phyloP scores from a whole-genome alignment of 1,284 basidiomycete genomes.

The Mycena sp. region DNA sequence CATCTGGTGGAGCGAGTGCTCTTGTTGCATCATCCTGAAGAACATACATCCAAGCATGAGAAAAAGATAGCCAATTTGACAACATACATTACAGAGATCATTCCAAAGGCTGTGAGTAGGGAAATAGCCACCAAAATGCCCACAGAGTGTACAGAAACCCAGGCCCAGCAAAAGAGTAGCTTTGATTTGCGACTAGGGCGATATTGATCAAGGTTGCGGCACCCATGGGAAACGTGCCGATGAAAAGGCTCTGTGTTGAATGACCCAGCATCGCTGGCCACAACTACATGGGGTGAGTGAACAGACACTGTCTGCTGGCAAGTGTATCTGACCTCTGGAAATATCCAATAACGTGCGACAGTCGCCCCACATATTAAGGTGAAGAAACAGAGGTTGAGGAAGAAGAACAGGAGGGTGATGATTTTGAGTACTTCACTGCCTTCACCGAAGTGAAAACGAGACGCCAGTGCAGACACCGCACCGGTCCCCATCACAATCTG shows the following conservation, averaged over 20 bases:
- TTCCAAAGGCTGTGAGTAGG: conserved; percentile 67
- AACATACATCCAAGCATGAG: not conserved
- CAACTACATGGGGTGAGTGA: conserved; percentile 62
- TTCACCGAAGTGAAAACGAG: conserved; percentile 61
- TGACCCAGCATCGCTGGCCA: conserved; percentile 68
- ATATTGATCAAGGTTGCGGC: conserved; percentile 70
- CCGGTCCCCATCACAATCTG: conserved; percentile 58
- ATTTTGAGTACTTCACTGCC: conserved; percentile 50
- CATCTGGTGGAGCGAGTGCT: conserved; percentile 64
- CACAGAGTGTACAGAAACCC: conserved; percentile 69
- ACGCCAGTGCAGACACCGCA: conserved; percentile 61
- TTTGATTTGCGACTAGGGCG: conserved; percentile 53
- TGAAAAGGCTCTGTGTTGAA: conserved; percentile 72
- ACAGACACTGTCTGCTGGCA: conserved; percentile 51
- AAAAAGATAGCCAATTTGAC: not conserved
- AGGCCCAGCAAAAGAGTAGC: conserved; percentile 55
- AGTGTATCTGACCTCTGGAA: conserved; percentile 21
- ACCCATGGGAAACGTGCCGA: conserved; percentile 79
- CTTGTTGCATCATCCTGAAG: conserved; percentile 71
- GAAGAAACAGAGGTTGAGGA: conserved; percentile 74
- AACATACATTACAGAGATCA: conserved; percentile 73
- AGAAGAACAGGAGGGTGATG: conserved; percentile 66
- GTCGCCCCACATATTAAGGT: conserved; percentile 55
- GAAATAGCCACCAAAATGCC: conserved; percentile 81
- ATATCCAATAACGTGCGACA: conserved; percentile 23